Conservation (phyloP, 169 alveolate species). For the Besnoitia besnoiti region DNA sequence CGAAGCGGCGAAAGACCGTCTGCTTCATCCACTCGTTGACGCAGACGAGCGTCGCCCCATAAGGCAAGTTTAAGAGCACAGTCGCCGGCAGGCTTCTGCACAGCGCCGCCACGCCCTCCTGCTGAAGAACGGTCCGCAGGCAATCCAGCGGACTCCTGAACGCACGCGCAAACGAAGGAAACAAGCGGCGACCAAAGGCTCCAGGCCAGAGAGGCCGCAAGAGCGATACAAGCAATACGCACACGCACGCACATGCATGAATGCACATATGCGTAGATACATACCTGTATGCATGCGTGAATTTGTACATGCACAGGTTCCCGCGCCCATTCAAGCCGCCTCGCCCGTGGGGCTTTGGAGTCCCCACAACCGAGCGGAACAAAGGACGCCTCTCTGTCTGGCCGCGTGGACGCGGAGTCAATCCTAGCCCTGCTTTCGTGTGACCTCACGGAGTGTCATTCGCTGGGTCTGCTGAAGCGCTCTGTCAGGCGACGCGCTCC, state of each 20-base stretch:
- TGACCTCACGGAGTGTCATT: no score
- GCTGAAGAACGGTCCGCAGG: slow-evolving; percentile 74
- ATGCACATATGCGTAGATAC: neutral
- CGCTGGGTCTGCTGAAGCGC: no score
- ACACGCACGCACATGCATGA: neutral
- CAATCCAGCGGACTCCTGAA: slow-evolving; percentile 74
- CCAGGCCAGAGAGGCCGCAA: neutral
- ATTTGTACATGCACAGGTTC: neutral
- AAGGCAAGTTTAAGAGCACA: slow-evolving; percentile 94
- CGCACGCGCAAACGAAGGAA: neutral
- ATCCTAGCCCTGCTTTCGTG: no score
- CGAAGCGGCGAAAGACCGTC: slow-evolving; percentile 23
- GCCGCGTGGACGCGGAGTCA: no score
- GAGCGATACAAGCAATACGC: neutral
- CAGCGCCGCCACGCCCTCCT: slow-evolving; percentile 92
- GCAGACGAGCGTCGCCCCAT: slow-evolving; percentile 91
- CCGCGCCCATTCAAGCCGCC: no score
- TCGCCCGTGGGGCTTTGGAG: no score
- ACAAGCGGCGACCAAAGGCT: neutral
- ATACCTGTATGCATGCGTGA: neutral
- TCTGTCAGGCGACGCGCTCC: no score
- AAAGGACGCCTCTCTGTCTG: no score
- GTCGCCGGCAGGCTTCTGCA: slow-evolving; percentile 94
- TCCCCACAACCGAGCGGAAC: no score
- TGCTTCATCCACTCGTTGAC: slow-evolving; percentile 92